phyloP scores from a whole-genome alignment of 768 basidiomycete genomes.

The Suillus hirtellus region DNA sequence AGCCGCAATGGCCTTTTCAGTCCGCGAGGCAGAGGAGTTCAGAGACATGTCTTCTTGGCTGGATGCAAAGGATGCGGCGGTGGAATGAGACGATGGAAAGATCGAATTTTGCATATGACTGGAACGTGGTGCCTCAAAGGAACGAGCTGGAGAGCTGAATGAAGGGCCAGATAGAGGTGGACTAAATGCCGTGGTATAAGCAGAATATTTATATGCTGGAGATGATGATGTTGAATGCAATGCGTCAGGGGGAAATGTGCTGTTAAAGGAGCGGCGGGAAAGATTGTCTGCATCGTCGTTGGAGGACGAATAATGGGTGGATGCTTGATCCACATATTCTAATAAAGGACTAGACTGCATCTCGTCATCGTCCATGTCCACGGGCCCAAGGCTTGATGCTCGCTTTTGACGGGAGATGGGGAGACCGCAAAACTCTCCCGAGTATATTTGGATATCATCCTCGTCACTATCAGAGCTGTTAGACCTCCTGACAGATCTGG shows the following conservation, averaged over 20 bases:
- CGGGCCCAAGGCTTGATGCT: slow-evolving; percentile 45
- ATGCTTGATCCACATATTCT: slow-evolving; percentile 22
- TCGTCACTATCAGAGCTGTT: slow-evolving; percentile 40
- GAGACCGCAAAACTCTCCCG: slow-evolving; percentile 34
- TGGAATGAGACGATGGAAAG: slow-evolving; percentile 12
- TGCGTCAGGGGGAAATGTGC: slow-evolving; percentile 6
- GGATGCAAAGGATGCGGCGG: slow-evolving; percentile 18
- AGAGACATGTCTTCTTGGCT: slow-evolving; percentile 10
- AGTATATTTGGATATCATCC: slow-evolving; percentile 60
- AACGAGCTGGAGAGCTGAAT: slow-evolving; percentile 18
- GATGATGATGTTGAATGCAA: slow-evolving; percentile 26
- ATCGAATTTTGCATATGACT: slow-evolving; percentile 11
- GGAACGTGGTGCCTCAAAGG: slow-evolving; percentile 12
- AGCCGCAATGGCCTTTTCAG: slow-evolving; percentile 62
- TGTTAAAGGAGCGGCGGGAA: neutral
- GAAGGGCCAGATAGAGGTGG: slow-evolving; percentile 22
- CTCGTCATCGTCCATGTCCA: slow-evolving; percentile 38
- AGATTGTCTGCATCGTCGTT: slow-evolving; percentile 1
- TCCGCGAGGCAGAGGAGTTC: slow-evolving; percentile 40
- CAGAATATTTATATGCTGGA: slow-evolving; percentile 24
- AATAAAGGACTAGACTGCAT: slow-evolving; percentile 12
- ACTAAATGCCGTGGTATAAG: slow-evolving; percentile 31
- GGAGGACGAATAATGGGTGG: slow-evolving; percentile 15
- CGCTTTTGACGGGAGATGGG: slow-evolving; percentile 39
- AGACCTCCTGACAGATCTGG: slow-evolving; percentile 20